Evolutionary conservation across 768 basidiomycete genomes (phyloP), one percentile per base, ranked within the genome.

Genomic region (Trametes coccinea): DNA sequence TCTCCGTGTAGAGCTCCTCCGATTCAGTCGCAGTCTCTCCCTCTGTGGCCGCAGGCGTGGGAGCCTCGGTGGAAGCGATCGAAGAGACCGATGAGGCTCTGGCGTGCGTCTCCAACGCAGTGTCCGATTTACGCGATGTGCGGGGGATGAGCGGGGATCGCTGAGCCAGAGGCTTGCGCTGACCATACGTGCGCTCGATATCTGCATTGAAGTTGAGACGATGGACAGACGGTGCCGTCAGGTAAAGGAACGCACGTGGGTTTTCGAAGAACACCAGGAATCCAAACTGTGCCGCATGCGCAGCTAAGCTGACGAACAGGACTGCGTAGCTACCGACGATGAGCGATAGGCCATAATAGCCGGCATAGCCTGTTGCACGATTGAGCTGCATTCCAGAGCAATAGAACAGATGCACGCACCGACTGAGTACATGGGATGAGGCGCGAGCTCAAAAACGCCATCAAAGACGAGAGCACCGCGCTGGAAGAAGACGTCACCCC

Each of bases 261-360:
- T 96, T 98, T 77, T 98, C 97, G 69, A 99, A 98, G 74, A 88
- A 88, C 14, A 95, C 82, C 54, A 99, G 79, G 82, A 99, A 99
- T 1, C 89, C 94, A 73, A 99, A 99, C 68, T 99, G 97, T 16
- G 92, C 91, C 0, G 95, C 92, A 69, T 99, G 97, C 0, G 92
- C 95, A 2, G 87, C 88, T n/a, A 99, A 83, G 66, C 92, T 95
- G 63, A 88, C 92, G 69, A 98, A 98, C 11, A 99, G 78, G 9
- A 98, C 95, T 0, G 89, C 82, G 67, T 95, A 93, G 73, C 90
- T 93, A 16, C 93, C 94, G 29, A 86, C 83, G 59, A 95, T 89
- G 65, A 99, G 84, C 2, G 94, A 96, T 22, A 98, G 81, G 27
- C 97, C 97, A 70, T 98, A 99, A 72, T 97, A 96, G 7, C 95